phyloP scores from a whole-genome alignment of 2,329 filamentous ascomycete species.

The Fusarium humuli region DNA sequence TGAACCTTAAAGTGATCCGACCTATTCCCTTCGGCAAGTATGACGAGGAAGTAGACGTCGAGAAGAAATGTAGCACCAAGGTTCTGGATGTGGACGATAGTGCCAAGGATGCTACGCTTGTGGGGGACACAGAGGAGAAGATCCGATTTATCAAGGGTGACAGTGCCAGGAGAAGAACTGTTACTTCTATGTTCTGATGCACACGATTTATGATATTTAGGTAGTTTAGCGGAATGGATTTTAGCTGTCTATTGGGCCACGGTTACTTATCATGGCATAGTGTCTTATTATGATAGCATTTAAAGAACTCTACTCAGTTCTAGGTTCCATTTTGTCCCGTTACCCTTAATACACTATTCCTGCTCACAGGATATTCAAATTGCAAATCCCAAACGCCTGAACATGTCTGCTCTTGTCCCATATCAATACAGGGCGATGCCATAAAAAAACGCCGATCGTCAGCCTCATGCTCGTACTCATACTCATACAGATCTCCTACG shows the following conservation, averaged over 20 bases:
- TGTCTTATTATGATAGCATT: constrained; percentile 3
- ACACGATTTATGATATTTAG: background rate
- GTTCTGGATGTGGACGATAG: constrained; percentile 60
- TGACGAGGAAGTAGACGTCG: constrained; percentile 38
- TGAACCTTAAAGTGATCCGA: constrained; percentile 55
- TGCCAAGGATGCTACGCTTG: constrained; percentile 58
- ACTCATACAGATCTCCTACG: constrained; percentile 29
- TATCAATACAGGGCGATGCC: constrained; percentile 18
- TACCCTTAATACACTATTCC: constrained; percentile 3
- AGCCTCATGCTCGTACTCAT: constrained; percentile 11
- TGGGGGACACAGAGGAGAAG: constrained; percentile 49
- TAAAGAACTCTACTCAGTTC: background rate
- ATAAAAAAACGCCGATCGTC: constrained; percentile 23
- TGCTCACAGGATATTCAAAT: background rate
- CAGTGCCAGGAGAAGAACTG: constrained; percentile 14
- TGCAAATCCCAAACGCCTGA: constrained; percentile 19
- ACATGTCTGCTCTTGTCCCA: constrained; percentile 4
- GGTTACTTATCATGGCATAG: background rate
- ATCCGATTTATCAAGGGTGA: constrained; percentile 53
- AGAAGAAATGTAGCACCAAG: constrained; percentile 47
- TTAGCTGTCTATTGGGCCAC: background rate
- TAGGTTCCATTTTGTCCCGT: background rate
- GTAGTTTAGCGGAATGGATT: background rate
- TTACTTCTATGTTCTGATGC: constrained; percentile 15
- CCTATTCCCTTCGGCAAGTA: constrained; percentile 51